Conservation (phyloP, 108 stramenopile genomes). For the Cyclotella choctawhatcheeana region DNA sequence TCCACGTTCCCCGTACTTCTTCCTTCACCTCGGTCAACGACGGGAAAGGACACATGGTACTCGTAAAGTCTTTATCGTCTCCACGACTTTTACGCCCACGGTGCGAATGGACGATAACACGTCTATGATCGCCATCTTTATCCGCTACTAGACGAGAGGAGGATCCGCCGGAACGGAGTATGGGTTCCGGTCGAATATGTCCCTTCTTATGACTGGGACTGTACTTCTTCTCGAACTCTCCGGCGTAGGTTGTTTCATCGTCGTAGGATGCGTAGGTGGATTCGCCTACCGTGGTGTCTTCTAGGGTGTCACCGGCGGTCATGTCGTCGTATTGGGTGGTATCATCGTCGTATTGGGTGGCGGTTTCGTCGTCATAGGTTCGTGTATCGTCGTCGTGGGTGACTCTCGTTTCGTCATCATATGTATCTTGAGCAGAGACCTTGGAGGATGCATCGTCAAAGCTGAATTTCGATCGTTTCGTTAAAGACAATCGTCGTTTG, state of each 20-base stretch:
- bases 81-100: constrained; percentile 26
- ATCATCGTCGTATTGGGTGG: constrained; percentile 23
- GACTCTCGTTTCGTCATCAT: constrained; percentile 17
- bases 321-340: no score
- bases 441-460: constrained; percentile 13
- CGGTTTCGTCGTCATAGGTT: constrained; percentile 33
- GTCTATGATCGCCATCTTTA: constrained; percentile 3
- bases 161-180: constrained; percentile 3
- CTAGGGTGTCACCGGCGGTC: constrained; percentile 25
- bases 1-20: constrained; percentile 33
- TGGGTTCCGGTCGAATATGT: constrained; percentile 40
- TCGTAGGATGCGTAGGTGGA: constrained; percentile 19
- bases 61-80: constrained; percentile 20
- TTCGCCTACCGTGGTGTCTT: constrained; percentile 26
- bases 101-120: constrained; percentile 48
- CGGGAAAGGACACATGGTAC: constrained; percentile 25
- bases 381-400: constrained; percentile 31
- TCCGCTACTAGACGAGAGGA: background rate
- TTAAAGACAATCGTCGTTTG: background rate
- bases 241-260: constrained; percentile 31
- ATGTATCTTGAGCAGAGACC: background rate
- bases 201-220: constrained; percentile 38
- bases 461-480: background rate
- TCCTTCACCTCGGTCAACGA: constrained; percentile 22
- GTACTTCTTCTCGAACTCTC: constrained; percentile 17